Evolutionary conservation across 1,284 basidiomycete species (phyloP).

Genomic region (Singerocomus inundabilis): DNA sequence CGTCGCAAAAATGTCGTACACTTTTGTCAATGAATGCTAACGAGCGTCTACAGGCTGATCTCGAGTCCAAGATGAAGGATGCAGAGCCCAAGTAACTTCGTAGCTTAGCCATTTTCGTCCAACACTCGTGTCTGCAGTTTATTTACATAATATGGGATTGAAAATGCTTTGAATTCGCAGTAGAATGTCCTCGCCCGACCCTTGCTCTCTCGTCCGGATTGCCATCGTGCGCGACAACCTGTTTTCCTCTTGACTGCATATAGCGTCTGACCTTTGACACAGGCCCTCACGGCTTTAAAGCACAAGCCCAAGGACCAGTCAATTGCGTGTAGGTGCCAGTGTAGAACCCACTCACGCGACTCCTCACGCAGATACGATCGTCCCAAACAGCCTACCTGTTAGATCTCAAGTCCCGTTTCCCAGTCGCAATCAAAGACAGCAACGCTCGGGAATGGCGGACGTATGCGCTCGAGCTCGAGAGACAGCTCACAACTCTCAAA

Average conservation of each 20-base stretch:
- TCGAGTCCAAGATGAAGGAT: conserved; percentile 29
- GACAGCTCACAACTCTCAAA: conserved; percentile 22
- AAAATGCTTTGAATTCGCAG: neutral
- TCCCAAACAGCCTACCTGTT: conserved; percentile 29
- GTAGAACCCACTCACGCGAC: neutral
- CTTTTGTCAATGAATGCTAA: conserved; percentile 17
- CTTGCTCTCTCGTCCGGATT: conserved; percentile 18
- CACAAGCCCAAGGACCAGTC: conserved; percentile 27
- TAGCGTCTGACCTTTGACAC: conserved; percentile 2
- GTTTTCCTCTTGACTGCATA: fast-evolving
- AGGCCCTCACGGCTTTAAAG: conserved; percentile 29
- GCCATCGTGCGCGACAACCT: conserved; percentile 22
- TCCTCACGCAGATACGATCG: neutral
- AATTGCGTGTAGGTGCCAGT: conserved; percentile 21
- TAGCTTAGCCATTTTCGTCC: neutral
- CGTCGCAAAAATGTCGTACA: conserved; percentile 23
- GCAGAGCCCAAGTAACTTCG: conserved; percentile 21
- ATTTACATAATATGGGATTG: neutral
- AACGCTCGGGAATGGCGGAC: conserved; percentile 20
- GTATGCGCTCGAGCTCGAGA: conserved; percentile 32
- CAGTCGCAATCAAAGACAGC: conserved; percentile 2
- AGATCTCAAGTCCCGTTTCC: conserved; percentile 29
- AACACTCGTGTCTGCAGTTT: neutral
- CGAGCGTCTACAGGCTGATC: conserved; percentile 23
- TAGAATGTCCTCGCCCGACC: conserved; percentile 17